phyloP scores from a whole-genome alignment of 768 basidiomycete genomes.

The Thelephora aurantiotincta region DNA sequence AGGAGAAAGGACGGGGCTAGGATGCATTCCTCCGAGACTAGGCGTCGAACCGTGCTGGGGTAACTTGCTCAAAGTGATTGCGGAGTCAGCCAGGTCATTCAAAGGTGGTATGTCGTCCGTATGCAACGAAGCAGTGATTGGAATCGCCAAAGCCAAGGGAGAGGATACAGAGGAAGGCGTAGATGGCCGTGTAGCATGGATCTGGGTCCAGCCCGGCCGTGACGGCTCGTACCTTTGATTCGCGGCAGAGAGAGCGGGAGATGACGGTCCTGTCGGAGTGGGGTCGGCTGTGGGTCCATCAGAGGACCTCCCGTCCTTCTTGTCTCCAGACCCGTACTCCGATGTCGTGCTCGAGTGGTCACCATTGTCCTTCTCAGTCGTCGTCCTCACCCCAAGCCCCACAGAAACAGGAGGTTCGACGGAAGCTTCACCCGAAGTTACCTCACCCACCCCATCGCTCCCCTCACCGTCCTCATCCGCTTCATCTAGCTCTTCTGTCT shows the following conservation, averaged over 20 bases:
- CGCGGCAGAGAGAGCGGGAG: conserved; percentile 20
- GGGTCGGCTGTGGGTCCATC: conserved; percentile 31
- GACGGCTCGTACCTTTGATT: conserved; percentile 2
- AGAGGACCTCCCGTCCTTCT: conserved; percentile 22
- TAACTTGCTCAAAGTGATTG: conserved; percentile 35
- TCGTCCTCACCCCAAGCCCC: neutral
- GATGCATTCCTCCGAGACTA: too few species aligned
- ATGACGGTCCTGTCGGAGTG: conserved; percentile 51
- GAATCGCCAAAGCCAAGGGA: conserved; percentile 72
- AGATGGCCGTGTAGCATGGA: conserved; percentile 50
- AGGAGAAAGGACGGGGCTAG: conserved; percentile 60
- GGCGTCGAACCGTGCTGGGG: conserved; percentile 37
- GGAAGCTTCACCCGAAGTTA: neutral
- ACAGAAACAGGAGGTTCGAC: conserved; percentile 2
- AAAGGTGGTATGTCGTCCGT: conserved; percentile 50
- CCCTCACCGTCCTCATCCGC: conserved; percentile 23
- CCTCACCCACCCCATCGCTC: conserved; percentile 9
- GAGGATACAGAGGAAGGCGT: conserved; percentile 85
- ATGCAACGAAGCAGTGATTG: conserved; percentile 58
- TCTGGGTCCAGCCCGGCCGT: conserved; percentile 6
- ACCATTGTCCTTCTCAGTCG: conserved; percentile 17
- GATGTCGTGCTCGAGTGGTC: conserved; percentile 52
- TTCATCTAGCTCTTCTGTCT: conserved; percentile 31
- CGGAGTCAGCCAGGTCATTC: conserved; percentile 40
- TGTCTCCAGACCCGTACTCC: conserved; percentile 36